These are phyloP conservation scores for Malassezia globosa DNA, from an alignment of 1,284 basidiomycete genomes.

Conservation along the genomic window DNA sequence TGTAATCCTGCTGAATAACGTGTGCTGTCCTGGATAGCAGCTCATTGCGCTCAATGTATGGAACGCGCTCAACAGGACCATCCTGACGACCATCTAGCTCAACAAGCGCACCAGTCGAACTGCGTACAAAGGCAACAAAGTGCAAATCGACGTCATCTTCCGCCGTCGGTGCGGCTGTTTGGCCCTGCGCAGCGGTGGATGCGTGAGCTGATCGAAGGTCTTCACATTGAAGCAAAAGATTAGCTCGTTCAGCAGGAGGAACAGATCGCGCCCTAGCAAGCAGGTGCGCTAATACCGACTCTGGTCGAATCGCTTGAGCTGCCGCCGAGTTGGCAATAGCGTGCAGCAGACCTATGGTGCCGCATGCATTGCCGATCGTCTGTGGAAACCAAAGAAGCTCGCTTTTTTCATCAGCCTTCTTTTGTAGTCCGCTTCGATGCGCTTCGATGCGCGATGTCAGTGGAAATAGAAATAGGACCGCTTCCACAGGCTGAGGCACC, in stretches of 20 bases:
- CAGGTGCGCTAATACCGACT: constrained; percentile 27
- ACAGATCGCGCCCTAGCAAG: constrained; percentile 25
- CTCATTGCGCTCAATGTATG: constrained; percentile 21
- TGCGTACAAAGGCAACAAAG: constrained; percentile 44
- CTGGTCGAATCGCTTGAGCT: constrained; percentile 18
- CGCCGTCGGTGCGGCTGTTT: constrained; percentile 36
- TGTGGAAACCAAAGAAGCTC: constrained; percentile 40
- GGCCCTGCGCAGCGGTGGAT: constrained; percentile 29
- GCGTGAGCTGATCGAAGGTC: constrained; percentile 32
- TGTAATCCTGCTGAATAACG: constrained; percentile 39
- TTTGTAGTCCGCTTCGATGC: too few species aligned
- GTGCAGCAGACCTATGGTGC: constrained; percentile 46
- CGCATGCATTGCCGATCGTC: constrained; percentile 47
- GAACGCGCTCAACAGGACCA: constrained; percentile 32
- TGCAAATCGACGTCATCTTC: constrained; percentile 40
- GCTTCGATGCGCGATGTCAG: constrained; percentile 45
- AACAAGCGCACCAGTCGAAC: constrained; percentile 25
- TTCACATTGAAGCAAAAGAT: constrained; percentile 21
- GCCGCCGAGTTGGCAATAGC: constrained; percentile 38
- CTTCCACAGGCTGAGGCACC: constrained; percentile 50
- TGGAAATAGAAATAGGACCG: constrained; percentile 51
- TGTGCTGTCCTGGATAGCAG: constrained; percentile 23
- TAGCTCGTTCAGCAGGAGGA: constrained; percentile 16
- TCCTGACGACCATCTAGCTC: constrained; percentile 42
- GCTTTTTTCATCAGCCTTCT: background rate